Conservation (phyloP, 805 yeast genomes). For the Yamadazyma phyllophila region DNA sequence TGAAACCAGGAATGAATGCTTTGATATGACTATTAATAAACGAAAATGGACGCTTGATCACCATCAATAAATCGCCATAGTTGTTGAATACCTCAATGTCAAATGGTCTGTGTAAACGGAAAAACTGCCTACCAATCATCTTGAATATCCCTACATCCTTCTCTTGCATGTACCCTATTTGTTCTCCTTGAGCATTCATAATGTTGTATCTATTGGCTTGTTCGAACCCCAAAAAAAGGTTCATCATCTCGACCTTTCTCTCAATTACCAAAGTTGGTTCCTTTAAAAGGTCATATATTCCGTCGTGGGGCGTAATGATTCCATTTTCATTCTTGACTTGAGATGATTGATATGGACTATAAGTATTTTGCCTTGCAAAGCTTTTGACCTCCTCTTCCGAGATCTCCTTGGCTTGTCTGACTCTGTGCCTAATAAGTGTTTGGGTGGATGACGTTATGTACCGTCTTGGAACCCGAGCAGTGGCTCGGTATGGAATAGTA, state of each 20-base stretch:
- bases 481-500: not conserved
- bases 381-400: slow-evolving; percentile 33
- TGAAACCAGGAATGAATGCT: slow-evolving; percentile 58
- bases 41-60: slow-evolving; percentile 79
- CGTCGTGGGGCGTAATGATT: slow-evolving; percentile 54
- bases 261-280: slow-evolving; percentile 88
- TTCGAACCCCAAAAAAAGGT: slow-evolving; percentile 82
- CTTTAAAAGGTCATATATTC: slow-evolving; percentile 57
- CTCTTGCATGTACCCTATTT: slow-evolving; percentile 79
- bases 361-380: slow-evolving; percentile 11
- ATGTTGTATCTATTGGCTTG: slow-evolving; percentile 82
- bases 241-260: slow-evolving; percentile 85
- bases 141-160: slow-evolving; percentile 69
- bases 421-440: not conserved
- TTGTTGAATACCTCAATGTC: slow-evolving; percentile 68
- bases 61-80: slow-evolving; percentile 56
- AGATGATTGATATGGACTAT: slow-evolving; percentile 16
- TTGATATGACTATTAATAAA: slow-evolving; percentile 87
- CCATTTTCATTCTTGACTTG: slow-evolving; percentile 43
- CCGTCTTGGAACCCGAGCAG: not conserved
- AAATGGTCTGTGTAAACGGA: slow-evolving; percentile 84
- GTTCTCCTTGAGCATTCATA: slow-evolving; percentile 69
- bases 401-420: slow-evolving; percentile 30
- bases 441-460: not conserved
- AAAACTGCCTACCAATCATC: slow-evolving; percentile 77